A percentile compares a stretch with the other conserved stretches of the same genome.
phyloP scores from a whole-genome alignment of 192 early-diverging fungal species.

The Coemansia sp. region DNA sequence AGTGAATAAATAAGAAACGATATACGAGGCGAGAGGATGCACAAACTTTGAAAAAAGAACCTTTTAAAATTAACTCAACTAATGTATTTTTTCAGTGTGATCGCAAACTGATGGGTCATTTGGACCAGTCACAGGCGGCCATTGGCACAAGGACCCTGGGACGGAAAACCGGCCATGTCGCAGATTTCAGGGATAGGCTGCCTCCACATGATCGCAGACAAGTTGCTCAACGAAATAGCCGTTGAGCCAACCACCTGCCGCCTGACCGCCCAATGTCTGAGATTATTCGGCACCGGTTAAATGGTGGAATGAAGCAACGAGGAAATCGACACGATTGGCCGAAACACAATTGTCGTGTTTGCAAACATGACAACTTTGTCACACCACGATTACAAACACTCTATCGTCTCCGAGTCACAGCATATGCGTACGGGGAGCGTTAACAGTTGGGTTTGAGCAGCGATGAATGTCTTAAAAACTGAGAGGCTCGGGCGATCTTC shows the following conservation, averaged over 20 bases:
- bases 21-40: neutral
- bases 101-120: neutral
- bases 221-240: neutral
- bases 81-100: neutral
- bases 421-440: neutral
- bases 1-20: slow-evolving; percentile 2
- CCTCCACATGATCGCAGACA: too few species aligned
- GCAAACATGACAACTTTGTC: neutral
- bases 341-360: neutral
- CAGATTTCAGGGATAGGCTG: too few species aligned
- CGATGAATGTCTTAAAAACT: slow-evolving; percentile 2
- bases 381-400: neutral
- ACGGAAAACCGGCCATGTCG: neutral
- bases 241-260: neutral
- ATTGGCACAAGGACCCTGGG: neutral
- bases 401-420: neutral
- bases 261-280: neutral
- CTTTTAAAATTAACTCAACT: neutral
- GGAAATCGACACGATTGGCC: neutral
- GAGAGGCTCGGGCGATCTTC: neutral
- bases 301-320: neutral
- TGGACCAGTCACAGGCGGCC: neutral
- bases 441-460: neutral
- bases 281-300: neutral
- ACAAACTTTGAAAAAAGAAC: slow-evolving; percentile 5